Conservation (phyloP, 2,329 filamentous ascomycete species). For the Cladophialophora psammophila region DNA sequence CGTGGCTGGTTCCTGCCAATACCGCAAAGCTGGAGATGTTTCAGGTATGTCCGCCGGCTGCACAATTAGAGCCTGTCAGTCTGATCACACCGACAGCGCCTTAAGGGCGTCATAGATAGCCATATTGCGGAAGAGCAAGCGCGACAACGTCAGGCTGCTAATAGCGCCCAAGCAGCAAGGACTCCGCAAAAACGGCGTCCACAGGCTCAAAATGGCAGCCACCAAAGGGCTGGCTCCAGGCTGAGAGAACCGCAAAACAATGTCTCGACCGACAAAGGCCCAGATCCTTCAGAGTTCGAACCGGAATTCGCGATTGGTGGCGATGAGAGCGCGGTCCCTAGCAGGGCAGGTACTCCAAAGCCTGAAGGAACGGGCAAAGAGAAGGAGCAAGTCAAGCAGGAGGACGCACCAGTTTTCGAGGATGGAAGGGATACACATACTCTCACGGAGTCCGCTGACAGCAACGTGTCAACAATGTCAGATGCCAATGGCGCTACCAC, state of each 20-base stretch:
- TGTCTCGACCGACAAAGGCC: conserved; percentile 62
- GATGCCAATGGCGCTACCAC: conserved; percentile 39
- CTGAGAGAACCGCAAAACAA: conserved; percentile 50
- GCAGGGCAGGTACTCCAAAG: conserved; percentile 66
- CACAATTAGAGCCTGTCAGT: background rate
- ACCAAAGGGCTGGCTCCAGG: conserved; percentile 41
- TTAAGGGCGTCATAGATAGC: conserved; percentile 84
- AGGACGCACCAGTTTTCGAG: conserved; percentile 41
- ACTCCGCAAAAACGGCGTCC: conserved; percentile 49
- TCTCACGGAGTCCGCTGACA: conserved; percentile 40
- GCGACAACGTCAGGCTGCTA: conserved; percentile 64
- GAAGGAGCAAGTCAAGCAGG: conserved; percentile 28
- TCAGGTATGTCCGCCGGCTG: conserved; percentile 32
- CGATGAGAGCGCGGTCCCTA: conserved; percentile 67
- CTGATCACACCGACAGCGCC: conserved; percentile 61
- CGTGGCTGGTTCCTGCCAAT: conserved; percentile 14
- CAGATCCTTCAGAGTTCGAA: conserved; percentile 88
- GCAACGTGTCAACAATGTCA: conserved; percentile 33
- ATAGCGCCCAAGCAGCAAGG: conserved; percentile 52
- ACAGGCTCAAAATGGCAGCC: conserved; percentile 45
- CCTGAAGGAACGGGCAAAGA: conserved; percentile 52
- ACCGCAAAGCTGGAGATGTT: conserved; percentile 42
- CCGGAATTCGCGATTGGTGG: conserved; percentile 87
- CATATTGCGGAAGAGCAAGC: conserved; percentile 92
- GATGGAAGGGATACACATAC: conserved; percentile 40